Evolutionary conservation across 805 yeast genomes (phyloP).

Genomic region (Cyberlindnera suaveolens): DNA sequence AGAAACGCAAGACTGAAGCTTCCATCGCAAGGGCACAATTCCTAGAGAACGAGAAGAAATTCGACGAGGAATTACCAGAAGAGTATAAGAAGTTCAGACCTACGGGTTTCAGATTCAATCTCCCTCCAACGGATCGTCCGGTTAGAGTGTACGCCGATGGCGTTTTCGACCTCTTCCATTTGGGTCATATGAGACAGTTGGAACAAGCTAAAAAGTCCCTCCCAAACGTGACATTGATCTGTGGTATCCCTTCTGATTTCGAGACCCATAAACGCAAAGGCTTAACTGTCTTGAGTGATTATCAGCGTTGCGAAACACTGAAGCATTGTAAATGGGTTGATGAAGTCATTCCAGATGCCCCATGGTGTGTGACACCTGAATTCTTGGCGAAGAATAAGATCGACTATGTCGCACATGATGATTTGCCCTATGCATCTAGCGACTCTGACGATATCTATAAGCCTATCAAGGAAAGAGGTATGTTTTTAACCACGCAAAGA

Average conservation of each 20-base stretch:
- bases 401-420: constrained; percentile 98
- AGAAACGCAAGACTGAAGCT: constrained; percentile 21
- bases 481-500: constrained; percentile 90
- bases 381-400: constrained; percentile 74
- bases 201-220: constrained; percentile 95
- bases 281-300: constrained; percentile 81
- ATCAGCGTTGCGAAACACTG: constrained; percentile 86
- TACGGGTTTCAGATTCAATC: constrained; percentile 64
- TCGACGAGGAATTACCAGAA: constrained; percentile 60
- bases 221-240: constrained; percentile 76
- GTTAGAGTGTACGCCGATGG: constrained; percentile 97
- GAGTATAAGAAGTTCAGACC: constrained; percentile 76
- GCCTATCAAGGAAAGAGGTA: constrained; percentile 86
- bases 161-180: constrained; percentile 90
- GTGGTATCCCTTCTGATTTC: constrained; percentile 86
- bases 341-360: constrained; percentile 90
- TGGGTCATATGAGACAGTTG: constrained; percentile 96
- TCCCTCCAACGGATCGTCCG: constrained; percentile 82
- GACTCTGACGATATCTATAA: constrained; percentile 88
- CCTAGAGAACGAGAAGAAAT: constrained; percentile 45
- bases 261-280: constrained; percentile 93
- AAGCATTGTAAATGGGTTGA: constrained; percentile 97
- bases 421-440: constrained; percentile 86
- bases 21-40: constrained; percentile 23
- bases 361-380: constrained; percentile 88